Conservation (phyloP, 2,329 filamentous ascomycete species). For the Orbilia javanica region DNA sequence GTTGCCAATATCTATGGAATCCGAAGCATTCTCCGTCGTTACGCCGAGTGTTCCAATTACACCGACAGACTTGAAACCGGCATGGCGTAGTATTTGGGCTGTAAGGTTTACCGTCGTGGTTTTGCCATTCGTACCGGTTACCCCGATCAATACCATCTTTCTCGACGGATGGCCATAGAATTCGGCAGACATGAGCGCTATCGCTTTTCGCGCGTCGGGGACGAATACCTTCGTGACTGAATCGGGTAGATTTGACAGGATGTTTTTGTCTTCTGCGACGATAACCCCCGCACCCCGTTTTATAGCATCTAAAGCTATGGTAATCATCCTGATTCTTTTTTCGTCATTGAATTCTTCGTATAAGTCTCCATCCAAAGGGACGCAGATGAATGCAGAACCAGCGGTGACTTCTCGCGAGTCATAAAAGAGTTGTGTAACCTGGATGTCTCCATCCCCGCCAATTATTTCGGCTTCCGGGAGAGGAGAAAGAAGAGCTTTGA, state of each 20-base stretch:
- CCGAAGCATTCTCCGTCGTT: conserved; percentile 13
- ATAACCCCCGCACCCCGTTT: conserved; percentile 26
- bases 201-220: conserved; percentile 28
- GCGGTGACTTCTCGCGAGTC: conserved; percentile 12
- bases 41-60: conserved; percentile 50
- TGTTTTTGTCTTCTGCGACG: conserved; percentile 1
- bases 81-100: conserved; percentile 27
- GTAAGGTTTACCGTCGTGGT: conserved; percentile 44
- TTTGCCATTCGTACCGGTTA: conserved; percentile 51
- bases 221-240: conserved; percentile 17
- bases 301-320: conserved; percentile 10
- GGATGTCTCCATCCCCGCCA: not conserved
- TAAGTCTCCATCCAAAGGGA: conserved; percentile 27
- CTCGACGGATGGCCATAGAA: conserved; percentile 48
- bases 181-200: conserved; percentile 33
- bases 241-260: conserved; percentile 3
- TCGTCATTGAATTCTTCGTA: not conserved
- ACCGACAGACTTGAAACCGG: conserved; percentile 31
- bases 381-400: conserved; percentile 28
- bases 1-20: conserved; percentile 15
- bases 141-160: conserved; percentile 28
- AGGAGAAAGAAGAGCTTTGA: conserved; percentile 19
- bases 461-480: conserved; percentile 36
- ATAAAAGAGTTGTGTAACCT: conserved; percentile 23
- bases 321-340: not conserved